A percentile compares a stretch with the other conserved stretches of the same genome.
Conservation (phyloP, 129 eudicot genomes). For the Lonicera japonica region DNA sequence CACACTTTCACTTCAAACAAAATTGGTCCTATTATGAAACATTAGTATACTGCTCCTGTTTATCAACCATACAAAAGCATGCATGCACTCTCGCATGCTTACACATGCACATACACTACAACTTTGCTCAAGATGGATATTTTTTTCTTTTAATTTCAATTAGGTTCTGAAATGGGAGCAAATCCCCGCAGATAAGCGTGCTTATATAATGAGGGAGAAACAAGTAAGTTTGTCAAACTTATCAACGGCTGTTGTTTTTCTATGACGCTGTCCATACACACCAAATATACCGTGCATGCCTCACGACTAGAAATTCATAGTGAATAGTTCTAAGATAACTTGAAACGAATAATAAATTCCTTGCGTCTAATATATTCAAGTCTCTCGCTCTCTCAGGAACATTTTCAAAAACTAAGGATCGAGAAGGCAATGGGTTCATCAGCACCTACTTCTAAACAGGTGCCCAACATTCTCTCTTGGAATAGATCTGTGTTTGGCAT, state of each 20-base stretch:
- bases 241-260: neutral
- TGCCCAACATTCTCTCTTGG: constrained; percentile 5
- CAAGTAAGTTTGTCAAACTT: constrained; percentile 37
- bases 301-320: neutral
- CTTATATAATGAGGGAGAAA: constrained; percentile 75
- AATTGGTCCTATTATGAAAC: neutral
- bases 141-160: no score
- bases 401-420: constrained; percentile 81
- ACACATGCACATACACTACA: neutral
- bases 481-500: neutral
- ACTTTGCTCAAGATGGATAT: neutral
- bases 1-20: no score
- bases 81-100: neutral
- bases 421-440: constrained; percentile 94
- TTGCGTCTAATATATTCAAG: neutral
- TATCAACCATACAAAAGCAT: neutral
- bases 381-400: constrained; percentile 43
- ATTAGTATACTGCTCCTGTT: no score
- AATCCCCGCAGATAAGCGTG: constrained; percentile 90
- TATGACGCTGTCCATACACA: neutral
- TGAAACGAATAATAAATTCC: neutral
- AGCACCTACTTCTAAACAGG: constrained; percentile 86
- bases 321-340: no score
- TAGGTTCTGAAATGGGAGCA: constrained; percentile 78
- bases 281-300: neutral